Evolutionary conservation across 192 early-diverging fungal species (phyloP), one percentile per base, ranked within the genome.

Genomic region (Dissophora globulifera): DNA sequence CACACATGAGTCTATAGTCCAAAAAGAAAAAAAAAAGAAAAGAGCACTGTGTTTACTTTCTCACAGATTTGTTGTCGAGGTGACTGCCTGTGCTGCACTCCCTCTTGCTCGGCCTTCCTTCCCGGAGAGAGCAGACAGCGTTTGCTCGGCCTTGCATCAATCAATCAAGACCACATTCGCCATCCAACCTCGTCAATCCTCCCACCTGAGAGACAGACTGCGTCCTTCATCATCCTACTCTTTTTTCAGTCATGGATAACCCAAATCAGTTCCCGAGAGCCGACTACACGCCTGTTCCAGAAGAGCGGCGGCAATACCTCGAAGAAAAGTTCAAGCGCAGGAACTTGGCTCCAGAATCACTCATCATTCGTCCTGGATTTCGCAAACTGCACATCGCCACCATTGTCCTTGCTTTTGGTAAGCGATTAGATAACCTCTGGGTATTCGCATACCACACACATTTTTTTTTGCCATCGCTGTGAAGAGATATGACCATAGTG

Each of bases 271-370:
- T 38, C 16, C 72, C 72, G 26, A 60, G 52, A 35, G 47, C 66
- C 46, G 63, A 67, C 9, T 76, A 76, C 23, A 52, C 32, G 6
- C 64, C 72, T 29, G n/a, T 76, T 29, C 45, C 72, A 8, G 72
- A 76, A 29, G 72, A 76, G 30, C 49, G 46, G 20, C 40, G 72
- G n/a, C 50, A 7, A 15, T 56, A 49, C 23, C 72, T 76, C 2
- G 72, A 76, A 31, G 72, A 76, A 29, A 76, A 76, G 25, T 76
- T 58, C 43, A 76, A 53, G 53, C 72, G 72, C 32, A 49, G 72
- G 46, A 76, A 67, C 29, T 53, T 76, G 8, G 72, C 72, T 15
- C 72, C 72, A 25, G 72, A 67, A 20, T 38, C 72, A 9, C 63
- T 76, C 43, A 42, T 67, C 30, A 55, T 76, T n/a, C 62, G 63